Base-by-base conservation (phyloP, 352 stramenopile species). In the Pythium periplocum region DNA sequence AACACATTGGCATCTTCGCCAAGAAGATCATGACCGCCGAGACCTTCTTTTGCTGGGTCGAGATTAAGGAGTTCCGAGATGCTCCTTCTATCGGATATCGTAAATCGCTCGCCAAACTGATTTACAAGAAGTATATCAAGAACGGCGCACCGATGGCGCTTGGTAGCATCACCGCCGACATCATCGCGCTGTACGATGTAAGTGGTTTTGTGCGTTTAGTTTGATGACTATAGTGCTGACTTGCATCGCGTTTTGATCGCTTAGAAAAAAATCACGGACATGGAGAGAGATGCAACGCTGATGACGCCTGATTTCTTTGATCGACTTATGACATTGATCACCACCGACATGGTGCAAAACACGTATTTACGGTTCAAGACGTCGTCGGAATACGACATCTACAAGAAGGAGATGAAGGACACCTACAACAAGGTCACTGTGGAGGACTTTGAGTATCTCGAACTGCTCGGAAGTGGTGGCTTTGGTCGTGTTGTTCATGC, bases 401-500 rank as follows among this genome's bases (percentile, higher is more conserved):
- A 80, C 67, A 87, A 88, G 57, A 83, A 83, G 26, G 81, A 90
- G 45, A 53, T 90, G 44, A 91, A 91, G 44, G 80, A 93, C 41
- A 89, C 80, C 48, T 93, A 93, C 77, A 91, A 90, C 63, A 90
- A 88, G 55, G 80, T 88, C 53, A 91, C 81, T 6, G 80, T 87
- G 42, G 78, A 88, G 49, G 78, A 89, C 48, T 93, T 91, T 48
- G 82, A 93, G 66, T 90, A 89, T 46, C 59, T 93, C 37, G 83
- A 93, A 57, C 60, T 90, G 17, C 76, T 96, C 17, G 89, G 89
- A 9, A 93, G 90, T 57, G 89, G 89, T n/a, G 89, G 89, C 4
- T 97, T 96, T 62, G 89, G 86, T 9, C 86, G 88, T 11, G 89
- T 96, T 8, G 81, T 96, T 11, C 88, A 96, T 55, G 87, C 88